Base-by-base conservation (phyloP, 805 yeast genomes). In the Metschnikowia cubensis region DNA sequence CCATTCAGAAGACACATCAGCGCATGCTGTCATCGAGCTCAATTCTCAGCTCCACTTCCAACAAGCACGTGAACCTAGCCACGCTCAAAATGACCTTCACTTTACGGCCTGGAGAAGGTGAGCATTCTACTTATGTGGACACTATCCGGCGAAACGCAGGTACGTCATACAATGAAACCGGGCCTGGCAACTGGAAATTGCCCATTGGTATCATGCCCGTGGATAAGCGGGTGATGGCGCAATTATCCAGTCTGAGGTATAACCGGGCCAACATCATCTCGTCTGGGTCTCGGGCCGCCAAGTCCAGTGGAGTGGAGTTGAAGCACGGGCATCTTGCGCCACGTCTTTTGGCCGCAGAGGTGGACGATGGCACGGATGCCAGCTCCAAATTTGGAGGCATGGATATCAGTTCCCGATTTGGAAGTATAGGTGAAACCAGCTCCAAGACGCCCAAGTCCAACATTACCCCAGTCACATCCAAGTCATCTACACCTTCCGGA, bases 331-430 rank as follows among this genome's bases (percentile, higher is more conserved):
- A 73, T 60, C 70, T 80, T 50, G 76, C 81, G 48, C 87, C 86
- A 22, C 75, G 89, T 42, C 73, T 86, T 66, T 70, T 87, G 52
- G 92, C 91, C 2, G 79, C 85, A 21, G 94, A 86, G 63, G 83
- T 86, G 35, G 91, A 84, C 54, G 89, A 85, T 22, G 42, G 21
- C 4, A 56, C 51, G 8, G 61, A 50, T 6, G 40, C 21, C 25
- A 48, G 53, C 35, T 52, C 52, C 34, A 50, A 43, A 18, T 56
- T 56, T 38, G 59, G 60, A 37, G 37, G 34, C 34, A 8, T 18
- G 17, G 37, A n/a, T 25, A 25, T 25, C 21, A 47, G 17, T 34
- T 52, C 47, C 3, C 41, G 41, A 14, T 36, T 36, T 36, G 35
- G 15, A 33, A 33, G 35, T 14, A 33, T 33, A 15, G 40, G 40